Conservation (phyloP, 257 asterid species). For the Misopates orontium region DNA sequence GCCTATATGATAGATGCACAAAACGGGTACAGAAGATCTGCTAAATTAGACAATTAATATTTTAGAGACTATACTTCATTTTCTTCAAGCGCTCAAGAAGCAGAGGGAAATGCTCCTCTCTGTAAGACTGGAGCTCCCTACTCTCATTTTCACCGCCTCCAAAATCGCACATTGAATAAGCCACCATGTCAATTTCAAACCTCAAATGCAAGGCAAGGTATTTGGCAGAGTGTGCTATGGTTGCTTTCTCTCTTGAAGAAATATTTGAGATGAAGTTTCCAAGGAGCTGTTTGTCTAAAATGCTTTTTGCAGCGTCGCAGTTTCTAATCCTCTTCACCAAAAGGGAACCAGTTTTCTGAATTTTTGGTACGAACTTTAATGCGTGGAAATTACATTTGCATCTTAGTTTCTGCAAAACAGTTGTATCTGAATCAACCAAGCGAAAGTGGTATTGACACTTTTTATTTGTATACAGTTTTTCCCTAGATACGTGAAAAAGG, state of each 20-base stretch:
- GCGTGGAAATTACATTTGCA: slow-evolving; percentile 98
- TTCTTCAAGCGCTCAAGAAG: slow-evolving; percentile 72
- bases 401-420: slow-evolving; percentile 67
- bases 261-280: slow-evolving; percentile 55
- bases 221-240: slow-evolving; percentile 39
- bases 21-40: no score
- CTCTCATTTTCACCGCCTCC: slow-evolving; percentile 85
- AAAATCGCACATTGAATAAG: slow-evolving; percentile 88
- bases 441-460: not conserved
- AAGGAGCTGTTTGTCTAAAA: slow-evolving; percentile 68
- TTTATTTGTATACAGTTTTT: not conserved
- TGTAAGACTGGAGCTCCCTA: slow-evolving; percentile 65
- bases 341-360: slow-evolving; percentile 63
- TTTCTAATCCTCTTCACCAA: slow-evolving; percentile 66
- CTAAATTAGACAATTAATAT: no score
- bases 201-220: slow-evolving; percentile 92
- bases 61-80: slow-evolving; percentile 39
- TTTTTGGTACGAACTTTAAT: slow-evolving; percentile 66
- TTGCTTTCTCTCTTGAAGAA: slow-evolving; percentile 24
- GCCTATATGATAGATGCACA: no score
- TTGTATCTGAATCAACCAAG: slow-evolving; percentile 14
- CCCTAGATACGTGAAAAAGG: no score
- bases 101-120: slow-evolving; percentile 82
- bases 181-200: slow-evolving; percentile 96
- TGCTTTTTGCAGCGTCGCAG: slow-evolving; percentile 38